A percentile compares a stretch with the other conserved stretches of the same genome.
Conservation (phyloP, 176 grass and related monocot genomes). For the Echinochloa phyllopogon region DNA sequence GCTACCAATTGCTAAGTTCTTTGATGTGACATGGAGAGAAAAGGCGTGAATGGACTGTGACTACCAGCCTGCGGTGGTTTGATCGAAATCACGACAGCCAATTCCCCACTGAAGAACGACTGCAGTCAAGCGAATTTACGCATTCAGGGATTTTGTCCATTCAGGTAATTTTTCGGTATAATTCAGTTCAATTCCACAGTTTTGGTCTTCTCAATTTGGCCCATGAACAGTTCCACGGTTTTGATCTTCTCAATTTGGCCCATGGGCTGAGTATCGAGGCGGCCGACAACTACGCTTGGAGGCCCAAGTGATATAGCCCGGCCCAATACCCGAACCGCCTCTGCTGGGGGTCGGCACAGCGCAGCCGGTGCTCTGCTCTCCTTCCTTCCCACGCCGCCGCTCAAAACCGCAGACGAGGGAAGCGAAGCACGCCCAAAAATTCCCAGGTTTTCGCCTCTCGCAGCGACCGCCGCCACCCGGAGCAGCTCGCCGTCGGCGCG, state of each 20-base stretch:
- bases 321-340: conserved; percentile 5
- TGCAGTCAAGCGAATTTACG: neutral
- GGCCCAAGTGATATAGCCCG: neutral
- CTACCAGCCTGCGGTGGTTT: no score
- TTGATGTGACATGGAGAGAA: neutral
- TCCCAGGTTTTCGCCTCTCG: neutral
- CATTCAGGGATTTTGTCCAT: neutral
- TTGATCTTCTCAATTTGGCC: neutral
- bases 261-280: neutral
- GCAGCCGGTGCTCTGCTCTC: neutral
- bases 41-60: neutral
- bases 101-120: no score
- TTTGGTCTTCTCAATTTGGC: neutral
- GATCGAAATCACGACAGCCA: neutral
- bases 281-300: neutral
- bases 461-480: neutral
- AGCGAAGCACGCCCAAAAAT: neutral
- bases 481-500: neutral
- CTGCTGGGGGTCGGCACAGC: neutral
- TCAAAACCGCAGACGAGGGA: conserved; percentile 11
- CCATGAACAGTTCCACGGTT: neutral
- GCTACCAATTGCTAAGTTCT: no score
- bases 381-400: neutral
- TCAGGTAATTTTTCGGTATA: neutral
- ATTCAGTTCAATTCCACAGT: neutral